Evolutionary conservation across 176 grass and related monocot species (phyloP).

Genomic region (Lolium perenne): DNA sequence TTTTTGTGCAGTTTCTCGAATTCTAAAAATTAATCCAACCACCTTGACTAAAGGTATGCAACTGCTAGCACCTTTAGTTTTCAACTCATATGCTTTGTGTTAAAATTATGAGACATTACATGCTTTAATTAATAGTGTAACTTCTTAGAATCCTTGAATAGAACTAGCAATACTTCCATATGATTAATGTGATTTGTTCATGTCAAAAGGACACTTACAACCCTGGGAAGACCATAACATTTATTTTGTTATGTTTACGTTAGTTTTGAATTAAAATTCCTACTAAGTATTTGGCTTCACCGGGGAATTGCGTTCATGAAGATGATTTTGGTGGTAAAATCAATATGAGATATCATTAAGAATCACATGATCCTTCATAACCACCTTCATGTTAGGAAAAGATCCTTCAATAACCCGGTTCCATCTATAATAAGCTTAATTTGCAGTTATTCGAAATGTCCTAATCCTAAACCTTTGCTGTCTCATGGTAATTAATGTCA

Average conservation of each 20-base stretch:
- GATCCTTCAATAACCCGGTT: neutral
- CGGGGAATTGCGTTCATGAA: neutral
- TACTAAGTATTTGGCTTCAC: neutral
- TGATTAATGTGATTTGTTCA: neutral
- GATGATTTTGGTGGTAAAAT: neutral
- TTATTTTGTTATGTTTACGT: neutral
- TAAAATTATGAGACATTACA: neutral
- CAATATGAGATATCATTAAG: conserved; percentile 1
- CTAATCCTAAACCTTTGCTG: neutral
- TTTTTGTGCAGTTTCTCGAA: conserved; percentile 1
- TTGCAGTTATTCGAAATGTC: conserved; percentile 16
- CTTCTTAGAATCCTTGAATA: conserved; percentile 13
- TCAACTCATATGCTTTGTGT: neutral
- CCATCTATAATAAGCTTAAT: neutral
- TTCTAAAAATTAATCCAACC: neutral
- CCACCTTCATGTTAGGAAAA: neutral
- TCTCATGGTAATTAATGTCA: conserved; percentile 11
- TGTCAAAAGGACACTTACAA: conserved; percentile 12
- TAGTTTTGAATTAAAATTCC: neutral
- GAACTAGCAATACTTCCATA: neutral
- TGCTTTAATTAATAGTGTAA: neutral
- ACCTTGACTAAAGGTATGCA: conserved; percentile 19
- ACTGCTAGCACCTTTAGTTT: neutral
- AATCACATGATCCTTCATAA: conserved; percentile 18
- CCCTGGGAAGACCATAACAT: neutral